Evolutionary conservation across 768 basidiomycete species (phyloP).

Genomic region (Gyrodon lividus): DNA sequence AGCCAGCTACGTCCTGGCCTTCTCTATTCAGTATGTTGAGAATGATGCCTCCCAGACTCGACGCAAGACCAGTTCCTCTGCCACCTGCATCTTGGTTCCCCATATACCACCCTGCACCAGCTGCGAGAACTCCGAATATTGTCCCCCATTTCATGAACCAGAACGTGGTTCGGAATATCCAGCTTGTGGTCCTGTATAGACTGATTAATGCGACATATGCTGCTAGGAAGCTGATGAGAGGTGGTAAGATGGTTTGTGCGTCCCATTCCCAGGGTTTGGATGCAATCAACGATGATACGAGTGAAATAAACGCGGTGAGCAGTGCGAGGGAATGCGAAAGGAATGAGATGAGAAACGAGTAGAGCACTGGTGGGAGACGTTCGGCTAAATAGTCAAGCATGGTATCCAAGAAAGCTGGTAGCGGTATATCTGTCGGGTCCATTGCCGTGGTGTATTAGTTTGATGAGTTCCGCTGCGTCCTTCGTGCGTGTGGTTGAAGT

Average conservation of each 20-base stretch:
- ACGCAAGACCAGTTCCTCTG: constrained; percentile 33
- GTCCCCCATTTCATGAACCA: constrained; percentile 80
- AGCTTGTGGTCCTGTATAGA: constrained; percentile 75
- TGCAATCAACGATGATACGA: constrained; percentile 48
- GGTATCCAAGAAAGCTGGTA: constrained; percentile 53
- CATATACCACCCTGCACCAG: constrained; percentile 54
- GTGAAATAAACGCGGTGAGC: constrained; percentile 44
- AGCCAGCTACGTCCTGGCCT: constrained; percentile 29
- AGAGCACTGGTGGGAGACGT: constrained; percentile 55
- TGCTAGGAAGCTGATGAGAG: constrained; percentile 66
- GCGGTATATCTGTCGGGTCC: constrained; percentile 29
- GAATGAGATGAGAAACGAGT: constrained; percentile 47
- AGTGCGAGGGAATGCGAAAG: constrained; percentile 55
- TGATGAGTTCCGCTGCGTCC: no score
- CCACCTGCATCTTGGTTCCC: constrained; percentile 38
- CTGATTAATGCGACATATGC: constrained; percentile 78
- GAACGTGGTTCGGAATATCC: constrained; percentile 63
- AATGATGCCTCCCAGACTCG: constrained; percentile 41
- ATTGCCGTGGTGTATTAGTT: background rate
- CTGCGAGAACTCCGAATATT: constrained; percentile 54
- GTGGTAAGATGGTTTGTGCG: constrained; percentile 65
- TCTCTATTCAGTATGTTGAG: constrained; percentile 43
- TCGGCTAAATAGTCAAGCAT: constrained; percentile 54
- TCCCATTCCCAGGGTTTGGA: constrained; percentile 63
- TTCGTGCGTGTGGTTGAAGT: background rate